Percentiles rank a stretch among this genome's conserved stretches.
These are phyloP conservation scores for Tuber calosporum DNA, from an alignment of 495 filamentous ascomycete genomes.

Conservation along the genomic window DNA sequence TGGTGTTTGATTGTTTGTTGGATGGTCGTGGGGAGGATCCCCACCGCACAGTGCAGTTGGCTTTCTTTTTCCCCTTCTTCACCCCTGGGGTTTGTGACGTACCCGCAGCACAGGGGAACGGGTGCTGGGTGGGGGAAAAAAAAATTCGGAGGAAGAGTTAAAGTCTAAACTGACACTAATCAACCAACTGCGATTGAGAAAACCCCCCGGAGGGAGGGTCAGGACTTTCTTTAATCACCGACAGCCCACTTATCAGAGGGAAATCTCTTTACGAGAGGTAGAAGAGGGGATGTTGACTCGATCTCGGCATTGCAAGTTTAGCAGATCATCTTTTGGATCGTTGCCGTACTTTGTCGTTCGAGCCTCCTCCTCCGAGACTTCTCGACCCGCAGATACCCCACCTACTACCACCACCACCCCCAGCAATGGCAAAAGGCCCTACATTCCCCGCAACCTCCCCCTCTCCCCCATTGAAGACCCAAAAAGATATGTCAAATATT, in stretches of 20 bases:
- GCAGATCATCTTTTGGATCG: not conserved
- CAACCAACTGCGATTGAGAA: not conserved
- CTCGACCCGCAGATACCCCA: not conserved
- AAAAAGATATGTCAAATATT: slow-evolving; percentile 29
- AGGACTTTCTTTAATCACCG: not conserved
- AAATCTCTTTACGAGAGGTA: not conserved
- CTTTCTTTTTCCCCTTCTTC: not conserved
- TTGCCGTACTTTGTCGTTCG: not conserved
- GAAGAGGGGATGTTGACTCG: not conserved
- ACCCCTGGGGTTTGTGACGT: not conserved
- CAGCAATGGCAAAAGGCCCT: slow-evolving; percentile 11
- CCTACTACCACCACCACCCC: not conserved
- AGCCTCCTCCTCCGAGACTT: not conserved
- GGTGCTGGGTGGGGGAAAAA: not conserved
- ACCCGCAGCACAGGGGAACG: not conserved
- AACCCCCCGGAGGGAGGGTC: not conserved
- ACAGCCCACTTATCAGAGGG: not conserved
- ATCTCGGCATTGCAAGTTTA: not conserved
- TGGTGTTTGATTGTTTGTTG: not conserved
- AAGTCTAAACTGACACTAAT: not conserved
- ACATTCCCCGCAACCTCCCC: slow-evolving; percentile 25
- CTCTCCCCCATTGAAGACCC: slow-evolving; percentile 30
- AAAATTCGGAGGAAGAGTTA: not conserved
- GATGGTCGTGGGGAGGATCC: not conserved
- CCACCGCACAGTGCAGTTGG: too few relatives aligned